Percentiles rank a stretch among this genome's conserved stretches.
phyloP scores from a whole-genome alignment of 345 rosid genomes.

The Rhodamnia argentea region DNA sequence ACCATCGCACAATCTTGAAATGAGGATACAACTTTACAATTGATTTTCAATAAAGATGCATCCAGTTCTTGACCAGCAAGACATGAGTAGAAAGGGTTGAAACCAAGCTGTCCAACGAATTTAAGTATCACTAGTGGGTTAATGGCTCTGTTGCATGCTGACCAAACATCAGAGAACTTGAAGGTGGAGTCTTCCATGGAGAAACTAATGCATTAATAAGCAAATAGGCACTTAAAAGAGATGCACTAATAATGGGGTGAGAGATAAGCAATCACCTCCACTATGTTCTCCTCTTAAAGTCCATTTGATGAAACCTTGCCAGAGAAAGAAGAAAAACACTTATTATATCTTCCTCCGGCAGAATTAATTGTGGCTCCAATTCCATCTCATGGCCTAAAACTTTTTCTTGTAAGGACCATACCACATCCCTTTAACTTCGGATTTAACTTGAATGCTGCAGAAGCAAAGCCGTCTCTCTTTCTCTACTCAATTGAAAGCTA shows the following conservation, averaged over 20 bases:
- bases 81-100: neutral
- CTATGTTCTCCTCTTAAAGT: neutral
- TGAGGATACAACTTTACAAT: neutral
- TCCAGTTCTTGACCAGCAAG: neutral
- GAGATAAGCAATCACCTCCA: neutral
- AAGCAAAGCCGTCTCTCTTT: neutral
- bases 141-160: slow-evolving; percentile 47
- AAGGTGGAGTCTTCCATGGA: slow-evolving; percentile 51
- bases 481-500: neutral
- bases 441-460: neutral
- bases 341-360: neutral
- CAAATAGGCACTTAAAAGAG: neutral
- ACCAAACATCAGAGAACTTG: slow-evolving; percentile 49
- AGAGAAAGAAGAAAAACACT: neutral
- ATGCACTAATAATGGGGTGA: neutral
- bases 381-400: neutral
- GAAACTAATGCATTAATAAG: slow-evolving; percentile 40
- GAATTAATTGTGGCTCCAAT: neutral
- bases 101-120: neutral
- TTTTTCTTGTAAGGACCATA: neutral
- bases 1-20: neutral
- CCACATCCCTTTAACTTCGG: neutral
- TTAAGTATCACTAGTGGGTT: neutral
- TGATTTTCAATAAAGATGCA: neutral
- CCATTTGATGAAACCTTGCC: neutral